Evolutionary conservation across 768 basidiomycete genomes (phyloP).

Genomic region (Kwoniella botswanensis): DNA sequence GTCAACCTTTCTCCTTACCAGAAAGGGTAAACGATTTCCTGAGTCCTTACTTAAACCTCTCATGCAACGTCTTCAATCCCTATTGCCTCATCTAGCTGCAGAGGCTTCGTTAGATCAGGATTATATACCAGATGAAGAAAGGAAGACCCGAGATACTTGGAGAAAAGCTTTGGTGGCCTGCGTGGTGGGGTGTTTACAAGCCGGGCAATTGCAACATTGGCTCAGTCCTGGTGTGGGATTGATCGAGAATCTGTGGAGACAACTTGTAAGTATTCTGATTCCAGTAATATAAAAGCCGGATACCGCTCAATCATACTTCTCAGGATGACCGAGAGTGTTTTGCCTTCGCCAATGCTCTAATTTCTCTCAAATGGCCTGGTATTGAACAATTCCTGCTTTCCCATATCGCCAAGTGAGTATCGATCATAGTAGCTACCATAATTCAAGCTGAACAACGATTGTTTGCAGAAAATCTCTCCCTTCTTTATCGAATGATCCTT

Average conservation of each 20-base stretch:
- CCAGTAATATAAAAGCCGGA: too few relatives aligned
- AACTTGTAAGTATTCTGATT: conserved; percentile 32
- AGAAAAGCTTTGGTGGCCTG: conserved; percentile 31
- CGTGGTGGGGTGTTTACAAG: conserved; percentile 47
- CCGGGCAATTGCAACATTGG: conserved; percentile 55
- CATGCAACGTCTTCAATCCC: conserved; percentile 36
- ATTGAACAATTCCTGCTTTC: conserved; percentile 57
- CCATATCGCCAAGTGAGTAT: conserved; percentile 48
- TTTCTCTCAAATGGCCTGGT: conserved; percentile 49
- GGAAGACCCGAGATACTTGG: conserved; percentile 17
- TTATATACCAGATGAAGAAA: neutral
- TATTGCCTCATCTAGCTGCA: conserved; percentile 16
- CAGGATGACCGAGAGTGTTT: conserved; percentile 34
- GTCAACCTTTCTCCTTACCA: conserved; percentile 43
- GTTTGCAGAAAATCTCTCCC: conserved; percentile 32
- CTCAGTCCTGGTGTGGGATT: conserved; percentile 50
- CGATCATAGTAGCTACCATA: neutral
- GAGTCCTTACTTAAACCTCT: conserved; percentile 37
- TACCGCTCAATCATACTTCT: conserved; percentile 3
- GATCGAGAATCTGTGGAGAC: conserved; percentile 46
- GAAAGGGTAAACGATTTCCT: conserved; percentile 55
- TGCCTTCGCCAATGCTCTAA: conserved; percentile 48
- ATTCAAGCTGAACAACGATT: neutral
- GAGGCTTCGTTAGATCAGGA: neutral
- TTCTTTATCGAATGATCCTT: conserved; percentile 31